Conservation (phyloP, 2,329 filamentous ascomycete species). For the Peltaster fructicola region DNA sequence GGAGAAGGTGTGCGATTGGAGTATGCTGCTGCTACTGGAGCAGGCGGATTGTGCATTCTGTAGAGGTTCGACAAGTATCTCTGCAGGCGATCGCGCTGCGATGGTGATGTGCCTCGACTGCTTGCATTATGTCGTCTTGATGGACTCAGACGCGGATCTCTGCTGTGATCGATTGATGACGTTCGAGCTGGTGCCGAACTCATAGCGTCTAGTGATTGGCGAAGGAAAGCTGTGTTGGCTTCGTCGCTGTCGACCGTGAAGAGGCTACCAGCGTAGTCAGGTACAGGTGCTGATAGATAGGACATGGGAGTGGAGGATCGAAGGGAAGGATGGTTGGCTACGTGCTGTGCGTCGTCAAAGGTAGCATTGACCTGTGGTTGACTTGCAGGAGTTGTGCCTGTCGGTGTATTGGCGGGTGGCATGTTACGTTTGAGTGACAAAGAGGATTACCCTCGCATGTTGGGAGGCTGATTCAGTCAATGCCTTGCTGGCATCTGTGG, state of each 20-base stretch:
- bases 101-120: slow-evolving; percentile 23
- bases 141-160: slow-evolving; percentile 9
- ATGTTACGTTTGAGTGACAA: too few species aligned
- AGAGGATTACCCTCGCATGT: too few species aligned
- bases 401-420: too few species aligned
- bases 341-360: too few species aligned
- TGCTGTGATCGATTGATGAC: slow-evolving; percentile 7
- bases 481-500: too few species aligned
- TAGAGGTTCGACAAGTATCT: slow-evolving; percentile 28
- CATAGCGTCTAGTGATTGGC: slow-evolving; percentile 22
- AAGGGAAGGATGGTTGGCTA: too few species aligned
- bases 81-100: slow-evolving; percentile 24
- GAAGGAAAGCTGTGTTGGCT: slow-evolving; percentile 35
- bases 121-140: slow-evolving; percentile 7
- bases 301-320: slow-evolving; percentile 17
- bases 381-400: too few species aligned
- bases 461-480: too few species aligned
- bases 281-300: slow-evolving; percentile 33
- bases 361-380: too few species aligned
- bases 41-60: slow-evolving; percentile 24
- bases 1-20: slow-evolving; percentile 33
- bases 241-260: slow-evolving; percentile 26
- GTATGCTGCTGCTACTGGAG: slow-evolving; percentile 24
- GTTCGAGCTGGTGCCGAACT: slow-evolving; percentile 5
- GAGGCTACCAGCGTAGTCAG: slow-evolving; percentile 33